These are phyloP conservation scores for Colletotrichum incanum DNA, from an alignment of 2,329 filamentous ascomycete genomes.

Conservation along the genomic window DNA sequence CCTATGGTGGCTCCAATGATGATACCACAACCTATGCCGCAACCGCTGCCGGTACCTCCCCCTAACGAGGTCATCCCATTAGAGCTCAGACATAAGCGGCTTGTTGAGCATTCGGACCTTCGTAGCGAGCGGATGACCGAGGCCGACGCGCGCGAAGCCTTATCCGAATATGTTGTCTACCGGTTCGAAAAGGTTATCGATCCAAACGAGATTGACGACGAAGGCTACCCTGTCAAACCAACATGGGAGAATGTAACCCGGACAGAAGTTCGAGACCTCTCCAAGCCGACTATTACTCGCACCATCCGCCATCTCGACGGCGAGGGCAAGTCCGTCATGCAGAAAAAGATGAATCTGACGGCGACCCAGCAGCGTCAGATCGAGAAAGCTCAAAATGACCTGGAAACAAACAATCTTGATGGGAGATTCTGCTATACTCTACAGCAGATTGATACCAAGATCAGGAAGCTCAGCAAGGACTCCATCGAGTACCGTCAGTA, in stretches of 20 bases:
- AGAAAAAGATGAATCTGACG: slow-evolving; percentile 58
- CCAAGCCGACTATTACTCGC: slow-evolving; percentile 55
- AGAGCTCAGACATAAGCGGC: slow-evolving; percentile 43
- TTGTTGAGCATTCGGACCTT: slow-evolving; percentile 54
- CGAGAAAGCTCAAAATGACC: slow-evolving; percentile 54
- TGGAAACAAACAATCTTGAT: slow-evolving; percentile 56
- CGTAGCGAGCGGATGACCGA: slow-evolving; percentile 55
- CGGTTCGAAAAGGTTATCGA: slow-evolving; percentile 59
- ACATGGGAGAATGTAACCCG: slow-evolving; percentile 59
- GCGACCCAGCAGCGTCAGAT: slow-evolving; percentile 59
- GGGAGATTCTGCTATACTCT: slow-evolving; percentile 58
- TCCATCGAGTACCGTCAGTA: slow-evolving; percentile 30
- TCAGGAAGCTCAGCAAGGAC: slow-evolving; percentile 49
- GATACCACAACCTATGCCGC: not conserved
- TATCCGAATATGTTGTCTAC: slow-evolving; percentile 59
- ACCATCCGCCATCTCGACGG: slow-evolving; percentile 57
- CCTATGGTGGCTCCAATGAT: slow-evolving; percentile 2
- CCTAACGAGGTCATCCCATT: slow-evolving; percentile 26
- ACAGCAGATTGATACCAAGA: slow-evolving; percentile 61
- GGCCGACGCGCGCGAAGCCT: slow-evolving; percentile 55
- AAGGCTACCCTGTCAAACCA: slow-evolving; percentile 52
- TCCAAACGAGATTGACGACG: slow-evolving; percentile 53
- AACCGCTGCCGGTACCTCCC: slow-evolving; percentile 19
- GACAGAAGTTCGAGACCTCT: slow-evolving; percentile 54
- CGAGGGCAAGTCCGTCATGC: slow-evolving; percentile 49